A percentile compares a stretch with the other conserved stretches of the same genome.
These are phyloP conservation scores for Tremella fuciformis DNA, from an alignment of 768 basidiomycete species.

Conservation along the genomic window DNA sequence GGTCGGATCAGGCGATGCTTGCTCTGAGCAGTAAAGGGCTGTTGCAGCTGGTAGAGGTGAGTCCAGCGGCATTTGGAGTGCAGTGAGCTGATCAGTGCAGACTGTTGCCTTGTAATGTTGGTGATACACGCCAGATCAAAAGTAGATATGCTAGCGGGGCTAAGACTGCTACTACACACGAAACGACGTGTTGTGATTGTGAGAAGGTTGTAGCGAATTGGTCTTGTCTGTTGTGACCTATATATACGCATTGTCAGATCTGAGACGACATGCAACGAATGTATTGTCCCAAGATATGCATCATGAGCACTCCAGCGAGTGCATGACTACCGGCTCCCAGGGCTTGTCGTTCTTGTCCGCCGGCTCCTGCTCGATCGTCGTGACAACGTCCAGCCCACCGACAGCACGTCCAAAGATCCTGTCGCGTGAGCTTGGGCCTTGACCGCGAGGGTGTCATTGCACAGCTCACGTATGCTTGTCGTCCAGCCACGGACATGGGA, in stretches of 20 bases:
- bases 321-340: constrained; percentile 58
- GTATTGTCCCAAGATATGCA: not conserved
- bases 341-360: constrained; percentile 68
- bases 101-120: not conserved
- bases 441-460: not conserved
- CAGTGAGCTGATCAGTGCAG: not conserved
- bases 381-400: constrained; percentile 83
- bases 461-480: constrained; percentile 54
- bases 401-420: constrained; percentile 89
- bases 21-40: constrained; percentile 25
- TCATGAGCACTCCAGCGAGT: constrained; percentile 1
- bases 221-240: not conserved
- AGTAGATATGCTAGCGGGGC: too few species aligned
- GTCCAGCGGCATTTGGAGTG: constrained; percentile 5
- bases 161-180: too few species aligned
- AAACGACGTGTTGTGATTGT: too few species aligned
- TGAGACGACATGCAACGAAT: not conserved
- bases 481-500: constrained; percentile 87
- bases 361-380: constrained; percentile 66
- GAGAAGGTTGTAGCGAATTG: not conserved
- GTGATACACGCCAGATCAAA: too few species aligned
- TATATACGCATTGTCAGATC: not conserved
- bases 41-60: constrained; percentile 41
- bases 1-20: constrained; percentile 31
- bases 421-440: constrained; percentile 55